A percentile compares a stretch with the other conserved stretches of the same genome.
phyloP scores from a whole-genome alignment of 2,329 filamentous ascomycete genomes.

The Fusarium sp. region DNA sequence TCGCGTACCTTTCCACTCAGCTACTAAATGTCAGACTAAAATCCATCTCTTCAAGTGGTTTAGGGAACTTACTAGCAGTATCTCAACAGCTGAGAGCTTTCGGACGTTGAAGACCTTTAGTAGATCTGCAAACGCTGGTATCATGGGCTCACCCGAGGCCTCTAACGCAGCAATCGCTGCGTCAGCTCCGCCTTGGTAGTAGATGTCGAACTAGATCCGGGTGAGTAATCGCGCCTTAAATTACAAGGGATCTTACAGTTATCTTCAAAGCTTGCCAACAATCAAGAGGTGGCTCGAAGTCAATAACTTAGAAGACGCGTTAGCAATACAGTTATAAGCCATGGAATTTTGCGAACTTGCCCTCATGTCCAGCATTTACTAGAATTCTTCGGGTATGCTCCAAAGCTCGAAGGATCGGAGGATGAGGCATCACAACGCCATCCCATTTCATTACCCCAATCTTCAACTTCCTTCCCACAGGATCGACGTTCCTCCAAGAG shows the following conservation, averaged over 20 bases:
- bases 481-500: background rate
- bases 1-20: background rate
- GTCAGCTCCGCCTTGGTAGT: slow-evolving; percentile 14
- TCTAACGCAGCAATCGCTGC: background rate
- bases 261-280: slow-evolving; percentile 14
- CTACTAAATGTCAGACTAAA: background rate
- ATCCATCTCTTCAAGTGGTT: accelerated
- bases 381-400: background rate
- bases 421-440: slow-evolving; percentile 19
- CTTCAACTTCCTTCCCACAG: background rate
- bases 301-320: background rate
- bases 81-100: background rate
- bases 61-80: too few species aligned
- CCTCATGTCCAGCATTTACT: slow-evolving; percentile 10
- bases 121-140: slow-evolving; percentile 3
- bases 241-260: too few species aligned
- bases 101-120: slow-evolving; percentile 9
- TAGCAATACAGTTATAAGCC: background rate
- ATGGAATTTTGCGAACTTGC: background rate
- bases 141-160: slow-evolving; percentile 11
- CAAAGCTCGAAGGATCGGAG: slow-evolving; percentile 17
- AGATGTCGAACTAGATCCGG: slow-evolving; percentile 22
- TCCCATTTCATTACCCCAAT: slow-evolving; percentile 23
- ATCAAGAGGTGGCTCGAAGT: slow-evolving; percentile 21
- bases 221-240: too few species aligned